Evolutionary conservation across 495 filamentous ascomycete species (phyloP).

Genomic region (Pseudotulostoma volvatum): DNA sequence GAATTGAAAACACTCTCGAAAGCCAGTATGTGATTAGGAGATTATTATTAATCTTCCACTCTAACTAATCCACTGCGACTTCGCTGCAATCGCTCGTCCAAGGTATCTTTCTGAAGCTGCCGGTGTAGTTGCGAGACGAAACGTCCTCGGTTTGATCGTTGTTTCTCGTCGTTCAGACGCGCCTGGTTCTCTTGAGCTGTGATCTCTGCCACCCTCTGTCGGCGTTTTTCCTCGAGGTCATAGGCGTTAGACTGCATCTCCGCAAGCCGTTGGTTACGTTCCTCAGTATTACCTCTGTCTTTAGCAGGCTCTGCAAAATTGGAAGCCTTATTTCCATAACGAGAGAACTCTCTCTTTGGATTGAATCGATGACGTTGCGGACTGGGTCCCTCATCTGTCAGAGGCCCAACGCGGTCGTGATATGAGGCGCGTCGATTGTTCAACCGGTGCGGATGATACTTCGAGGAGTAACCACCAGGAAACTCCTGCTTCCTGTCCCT

Average conservation of each 20-base stretch:
- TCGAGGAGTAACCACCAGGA: background rate
- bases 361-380: slow-evolving; percentile 6
- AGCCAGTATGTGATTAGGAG: no score
- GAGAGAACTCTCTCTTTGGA: background rate
- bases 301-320: background rate
- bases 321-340: background rate
- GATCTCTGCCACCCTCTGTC: slow-evolving; percentile 51
- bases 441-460: background rate
- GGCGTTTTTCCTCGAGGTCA: slow-evolving; percentile 58
- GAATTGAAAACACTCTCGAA: no score
- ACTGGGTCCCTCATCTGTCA: background rate
- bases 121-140: slow-evolving; percentile 27
- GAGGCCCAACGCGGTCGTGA: background rate
- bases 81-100: slow-evolving; percentile 27
- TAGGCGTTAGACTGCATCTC: slow-evolving; percentile 80
- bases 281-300: slow-evolving; percentile 20
- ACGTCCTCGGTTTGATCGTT: slow-evolving; percentile 25
- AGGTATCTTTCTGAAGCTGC: slow-evolving; percentile 23
- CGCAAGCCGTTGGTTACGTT: slow-evolving; percentile 46
- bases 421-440: background rate
- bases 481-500: background rate
- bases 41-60: slow-evolving; percentile 13
- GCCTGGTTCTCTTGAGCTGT: slow-evolving; percentile 46
- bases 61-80: slow-evolving; percentile 23
- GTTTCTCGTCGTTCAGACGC: slow-evolving; percentile 42